Percentiles rank a stretch among this genome's conserved stretches.
Conservation (phyloP, 2,329 filamentous ascomycete genomes). For the Talaromyces sp. region DNA sequence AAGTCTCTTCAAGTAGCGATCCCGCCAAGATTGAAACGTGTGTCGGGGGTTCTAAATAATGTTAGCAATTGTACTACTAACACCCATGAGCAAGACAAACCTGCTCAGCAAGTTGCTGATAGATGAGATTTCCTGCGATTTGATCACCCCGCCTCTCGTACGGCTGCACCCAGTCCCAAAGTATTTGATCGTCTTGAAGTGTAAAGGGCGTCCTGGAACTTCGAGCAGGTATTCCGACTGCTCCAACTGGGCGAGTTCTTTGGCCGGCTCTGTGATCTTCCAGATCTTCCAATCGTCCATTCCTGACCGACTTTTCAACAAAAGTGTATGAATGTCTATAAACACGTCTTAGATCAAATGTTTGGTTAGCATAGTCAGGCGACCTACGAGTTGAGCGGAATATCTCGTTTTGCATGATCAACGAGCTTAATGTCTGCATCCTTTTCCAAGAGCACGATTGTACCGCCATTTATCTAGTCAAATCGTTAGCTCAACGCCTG, state of each 20-base stretch:
- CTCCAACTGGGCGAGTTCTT: constrained; percentile 48
- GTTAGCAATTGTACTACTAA: neutral
- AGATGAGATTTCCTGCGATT: constrained; percentile 45
- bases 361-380: neutral
- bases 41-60: constrained; percentile 42
- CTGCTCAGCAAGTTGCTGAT: constrained; percentile 43
- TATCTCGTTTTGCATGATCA: constrained; percentile 55
- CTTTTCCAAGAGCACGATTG: constrained; percentile 53
- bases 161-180: constrained; percentile 47
- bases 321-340: constrained; percentile 57
- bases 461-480: constrained; percentile 53
- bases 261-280: constrained; percentile 50
- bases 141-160: constrained; percentile 34
- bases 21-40: constrained; percentile 51
- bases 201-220: constrained; percentile 38
- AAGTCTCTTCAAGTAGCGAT: constrained; percentile 47
- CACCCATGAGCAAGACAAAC: constrained; percentile 27
- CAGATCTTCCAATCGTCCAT: constrained; percentile 50
- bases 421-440: constrained; percentile 59
- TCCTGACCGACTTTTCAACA: constrained; percentile 55
- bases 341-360: neutral
- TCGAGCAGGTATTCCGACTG: constrained; percentile 38
- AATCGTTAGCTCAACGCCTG: neutral
- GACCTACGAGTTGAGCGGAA: constrained; percentile 50
- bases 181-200: constrained; percentile 45